A percentile compares a stretch with the other conserved stretches of the same genome.
phyloP scores from a whole-genome alignment of 2,329 filamentous ascomycete genomes.

The Emergomyces orientalis region DNA sequence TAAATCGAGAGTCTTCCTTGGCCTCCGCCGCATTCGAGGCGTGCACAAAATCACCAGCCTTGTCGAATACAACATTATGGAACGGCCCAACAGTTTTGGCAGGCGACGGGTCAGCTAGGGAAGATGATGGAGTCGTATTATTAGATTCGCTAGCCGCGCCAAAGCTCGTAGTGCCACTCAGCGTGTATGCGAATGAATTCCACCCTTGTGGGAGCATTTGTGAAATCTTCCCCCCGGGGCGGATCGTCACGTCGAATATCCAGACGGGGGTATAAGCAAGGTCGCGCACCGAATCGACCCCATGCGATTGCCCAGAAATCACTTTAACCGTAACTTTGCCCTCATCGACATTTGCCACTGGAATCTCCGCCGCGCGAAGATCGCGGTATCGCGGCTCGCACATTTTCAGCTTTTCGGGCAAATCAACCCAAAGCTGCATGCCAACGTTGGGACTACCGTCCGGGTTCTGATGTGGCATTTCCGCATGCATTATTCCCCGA shows the following conservation, averaged over 20 bases:
- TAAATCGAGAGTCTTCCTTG: slow-evolving; percentile 42
- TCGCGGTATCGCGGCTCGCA: slow-evolving; percentile 93
- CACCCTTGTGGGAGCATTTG: slow-evolving; percentile 71
- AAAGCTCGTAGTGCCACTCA: slow-evolving; percentile 63
- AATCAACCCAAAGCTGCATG: slow-evolving; percentile 91
- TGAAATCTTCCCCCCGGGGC: slow-evolving; percentile 65
- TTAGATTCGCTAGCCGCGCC: slow-evolving; percentile 41
- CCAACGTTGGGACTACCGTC: slow-evolving; percentile 73
- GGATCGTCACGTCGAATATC: slow-evolving; percentile 74
- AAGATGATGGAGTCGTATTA: slow-evolving; percentile 21
- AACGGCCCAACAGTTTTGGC: slow-evolving; percentile 55
- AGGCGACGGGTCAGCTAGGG: slow-evolving; percentile 3
- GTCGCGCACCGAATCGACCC: slow-evolving; percentile 78
- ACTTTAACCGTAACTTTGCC: slow-evolving; percentile 75
- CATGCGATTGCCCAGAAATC: slow-evolving; percentile 76
- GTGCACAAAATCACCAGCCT: slow-evolving; percentile 65
- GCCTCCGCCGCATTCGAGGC: slow-evolving; percentile 60
- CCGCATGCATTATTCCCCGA: slow-evolving; percentile 82
- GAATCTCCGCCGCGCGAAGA: slow-evolving; percentile 69
- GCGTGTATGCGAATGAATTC: slow-evolving; percentile 82
- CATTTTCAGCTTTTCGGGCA: slow-evolving; percentile 64
- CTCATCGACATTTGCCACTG: slow-evolving; percentile 58
- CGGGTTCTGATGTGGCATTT: slow-evolving; percentile 76
- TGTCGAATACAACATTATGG: slow-evolving; percentile 83
- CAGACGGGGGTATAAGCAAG: slow-evolving; percentile 96